Evolutionary conservation across 2,329 filamentous ascomycete genomes (phyloP), one percentile per base, ranked within the genome.

Genomic region (Hypoxylon sp.): DNA sequence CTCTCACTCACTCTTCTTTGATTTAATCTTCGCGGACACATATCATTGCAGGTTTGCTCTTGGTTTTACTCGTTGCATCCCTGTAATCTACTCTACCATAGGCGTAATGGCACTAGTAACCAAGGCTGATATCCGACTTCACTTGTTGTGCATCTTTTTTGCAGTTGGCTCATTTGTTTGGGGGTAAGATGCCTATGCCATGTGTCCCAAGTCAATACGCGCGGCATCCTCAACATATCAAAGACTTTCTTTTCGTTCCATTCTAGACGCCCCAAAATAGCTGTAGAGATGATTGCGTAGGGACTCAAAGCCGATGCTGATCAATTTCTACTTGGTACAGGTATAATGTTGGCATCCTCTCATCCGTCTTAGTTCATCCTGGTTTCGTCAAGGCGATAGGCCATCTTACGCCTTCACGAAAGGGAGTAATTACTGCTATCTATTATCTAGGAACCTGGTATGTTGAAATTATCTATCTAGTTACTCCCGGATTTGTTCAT

Each of bases 301-400:
- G 44, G 24, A 71, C 57, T 52, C 37, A 19, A 29, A 37, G 42
- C 24, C 19, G 13, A n/a, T 50, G 39, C 48, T 67, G 4, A 65
- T 24, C 6, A 14, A 35, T 31, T 44, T 29, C 46, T 6, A n/a
- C 17, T 6, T 14, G 1, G n/a, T 39, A 22, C 48, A 86, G 84
- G 13, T 88, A 89, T 76, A 87, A 88, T 73, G 84, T 89, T 71
- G 87, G 87, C 58, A 81, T 89, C 47, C 80, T 88, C 17, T 85
- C 85, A 1, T 86, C 86, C 0, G 80, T 89, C 39, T 85, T 88
- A 58, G 85, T 87, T 4, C 84, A 88, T 71, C 83, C 84, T 0
- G 87, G 87, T 17, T 89, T 87, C 78, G 78, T 79, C n/a, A 75
- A 80, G 17, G 78, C 83, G 5, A 80, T 88, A 10, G 76, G 82